A percentile compares a stretch with the other conserved stretches of the same genome.
Evolutionary conservation across 192 early-diverging fungal species (phyloP).

Genomic region (Glomus cerebriforme): DNA sequence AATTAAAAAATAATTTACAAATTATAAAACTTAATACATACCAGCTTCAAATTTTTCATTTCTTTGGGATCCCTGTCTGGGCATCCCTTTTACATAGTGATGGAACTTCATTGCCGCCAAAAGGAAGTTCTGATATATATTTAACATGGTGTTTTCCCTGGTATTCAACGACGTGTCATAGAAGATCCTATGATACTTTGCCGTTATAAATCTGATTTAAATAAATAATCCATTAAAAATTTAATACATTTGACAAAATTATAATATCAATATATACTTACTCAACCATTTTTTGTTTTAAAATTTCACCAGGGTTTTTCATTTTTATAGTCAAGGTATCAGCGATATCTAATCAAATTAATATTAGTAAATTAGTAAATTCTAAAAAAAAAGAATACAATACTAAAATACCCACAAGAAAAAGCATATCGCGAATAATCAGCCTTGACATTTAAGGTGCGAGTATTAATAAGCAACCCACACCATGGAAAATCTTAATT

Average conservation of each 20-base stretch:
- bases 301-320: background rate
- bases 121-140: constrained; percentile 77
- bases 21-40: background rate
- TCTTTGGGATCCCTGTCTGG: background rate
- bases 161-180: constrained; percentile 68
- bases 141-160: constrained; percentile 61
- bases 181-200: constrained; percentile 64
- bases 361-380: background rate
- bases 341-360: background rate
- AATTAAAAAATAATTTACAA: background rate
- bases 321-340: constrained; percentile 51
- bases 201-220: constrained; percentile 54
- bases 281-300: constrained; percentile 21
- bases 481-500: constrained; percentile 79
- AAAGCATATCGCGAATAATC: constrained; percentile 67
- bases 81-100: background rate
- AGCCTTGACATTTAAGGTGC: constrained; percentile 62
- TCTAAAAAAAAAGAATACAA: background rate
- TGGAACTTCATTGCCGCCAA: constrained; percentile 67
- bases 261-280: background rate
- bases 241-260: background rate
- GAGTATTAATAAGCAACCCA: constrained; percentile 72
- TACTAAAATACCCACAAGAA: constrained; percentile 37
- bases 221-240: background rate
- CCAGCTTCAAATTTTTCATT: background rate